A percentile compares a stretch with the other conserved stretches of the same genome.
These are phyloP conservation scores for Carex kokanica DNA, from an alignment of 176 grass and related monocot species.

Conservation along the genomic window DNA sequence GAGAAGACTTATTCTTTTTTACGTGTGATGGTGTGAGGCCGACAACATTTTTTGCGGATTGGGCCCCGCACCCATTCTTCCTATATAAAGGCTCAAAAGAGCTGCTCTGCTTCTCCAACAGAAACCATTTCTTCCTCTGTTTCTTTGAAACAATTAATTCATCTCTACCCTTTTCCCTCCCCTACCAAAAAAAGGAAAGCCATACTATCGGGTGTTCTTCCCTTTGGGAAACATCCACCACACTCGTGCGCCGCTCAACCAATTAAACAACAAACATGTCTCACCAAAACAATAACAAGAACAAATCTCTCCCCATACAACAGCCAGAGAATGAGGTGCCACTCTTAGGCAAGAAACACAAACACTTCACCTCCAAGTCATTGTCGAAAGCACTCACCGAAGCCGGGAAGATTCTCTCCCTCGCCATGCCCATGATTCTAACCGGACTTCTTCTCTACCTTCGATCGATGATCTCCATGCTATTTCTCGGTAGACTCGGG, in stretches of 20 bases:
- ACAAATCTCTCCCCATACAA: not conserved
- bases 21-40: not conserved
- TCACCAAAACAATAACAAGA: not conserved
- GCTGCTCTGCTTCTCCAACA: not conserved
- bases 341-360: not conserved
- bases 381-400: conserved; percentile 12
- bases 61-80: not conserved
- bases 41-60: not conserved
- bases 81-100: not conserved
- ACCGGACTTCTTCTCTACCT: conserved; percentile 73
- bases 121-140: not conserved
- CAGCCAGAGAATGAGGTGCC: not conserved
- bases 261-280: conserved; percentile 1
- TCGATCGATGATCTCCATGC: conserved; percentile 92
- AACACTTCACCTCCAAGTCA: not conserved
- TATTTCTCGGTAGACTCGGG: conserved; percentile 69
- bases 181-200: too few relatives aligned
- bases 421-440: conserved; percentile 67
- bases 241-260: too few relatives aligned
- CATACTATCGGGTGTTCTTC: too few relatives aligned
- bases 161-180: not conserved
- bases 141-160: not conserved
- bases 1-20: too few relatives aligned
- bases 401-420: conserved; percentile 44
- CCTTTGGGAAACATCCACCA: not conserved